Evolutionary conservation across 331 rosid genomes (phyloP), one percentile per base, ranked within the genome.

Genomic region (Acacia concinna): DNA sequence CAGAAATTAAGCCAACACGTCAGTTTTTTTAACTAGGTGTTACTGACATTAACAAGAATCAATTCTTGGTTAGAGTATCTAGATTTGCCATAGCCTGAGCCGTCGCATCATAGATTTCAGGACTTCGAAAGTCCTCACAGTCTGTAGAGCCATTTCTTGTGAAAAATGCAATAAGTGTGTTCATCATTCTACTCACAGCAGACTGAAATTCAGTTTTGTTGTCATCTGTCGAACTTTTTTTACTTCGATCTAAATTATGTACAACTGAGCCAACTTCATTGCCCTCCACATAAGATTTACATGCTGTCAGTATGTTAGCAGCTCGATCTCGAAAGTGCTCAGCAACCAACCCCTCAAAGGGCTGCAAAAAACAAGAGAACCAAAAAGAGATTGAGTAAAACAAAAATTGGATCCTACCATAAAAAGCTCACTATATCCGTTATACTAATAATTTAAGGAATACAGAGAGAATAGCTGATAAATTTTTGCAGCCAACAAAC

Each of bases 331-430:
- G 90, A 59, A 91, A 93, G 85, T 90, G 94, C 31, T 84, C 88
- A 0, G 56, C 78, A 41, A 93, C 94, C 4, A 93, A 88, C 49
- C 86, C 91, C 88, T 93, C 93, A 76, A 91, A 93, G 88, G 80
- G 92, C 94, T 93, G 91, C 91, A 88, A 62, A 88, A 62, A 79
- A 57, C 27, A 57, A 69, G 47, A 27, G 14, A 37, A 67, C 57
- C 56, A 37, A 74, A 65, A 65, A 38, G 31, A 64, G 38, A 20
- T n/a, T 67, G 34, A 31, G 68, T 51, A 54, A 52, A 12, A 37
- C 66, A 37, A 38, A 38, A 8, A 38, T 73, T 32, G 14, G 34
- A 67, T 44, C 44, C 13, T 32, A 67, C 47, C 71, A 59, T 68
- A 46, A 46, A 30, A 25, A 10, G 14, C 64, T 8, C 15, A 23